Evolutionary conservation across 495 filamentous ascomycete genomes (phyloP).

Genomic region (Cercophora newfieldiana): DNA sequence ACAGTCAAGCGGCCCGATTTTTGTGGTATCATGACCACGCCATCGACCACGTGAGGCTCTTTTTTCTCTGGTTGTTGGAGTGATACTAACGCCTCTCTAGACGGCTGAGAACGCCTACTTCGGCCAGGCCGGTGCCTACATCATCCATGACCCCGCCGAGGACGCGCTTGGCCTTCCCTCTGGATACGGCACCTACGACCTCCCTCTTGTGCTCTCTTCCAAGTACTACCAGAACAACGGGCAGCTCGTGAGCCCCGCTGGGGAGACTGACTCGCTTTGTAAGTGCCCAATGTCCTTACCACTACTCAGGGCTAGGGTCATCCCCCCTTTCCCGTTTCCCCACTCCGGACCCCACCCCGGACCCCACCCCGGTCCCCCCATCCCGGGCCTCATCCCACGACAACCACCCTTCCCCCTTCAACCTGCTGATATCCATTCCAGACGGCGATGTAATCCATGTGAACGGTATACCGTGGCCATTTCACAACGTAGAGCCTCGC

Average conservation of each 20-base stretch:
- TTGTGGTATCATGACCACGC: slow-evolving; percentile 64
- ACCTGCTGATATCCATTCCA: too few relatives aligned
- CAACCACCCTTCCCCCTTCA: too few relatives aligned
- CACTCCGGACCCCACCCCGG: too few relatives aligned
- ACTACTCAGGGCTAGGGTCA: too few relatives aligned
- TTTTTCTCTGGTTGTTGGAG: neutral
- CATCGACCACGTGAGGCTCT: slow-evolving; percentile 24
- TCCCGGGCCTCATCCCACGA: too few relatives aligned
- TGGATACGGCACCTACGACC: slow-evolving; percentile 50
- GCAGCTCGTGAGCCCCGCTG: slow-evolving; percentile 38
- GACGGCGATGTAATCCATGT: slow-evolving; percentile 59
- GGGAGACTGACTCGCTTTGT: slow-evolving; percentile 46
- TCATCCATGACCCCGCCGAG: slow-evolving; percentile 46
- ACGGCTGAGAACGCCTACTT: slow-evolving; percentile 57
- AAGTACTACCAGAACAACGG: slow-evolving; percentile 54
- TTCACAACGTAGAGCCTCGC: slow-evolving; percentile 54
- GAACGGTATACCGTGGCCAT: slow-evolving; percentile 60
- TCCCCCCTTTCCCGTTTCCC: too few relatives aligned
- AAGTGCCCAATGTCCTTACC: too few relatives aligned
- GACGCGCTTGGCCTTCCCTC: slow-evolving; percentile 47
- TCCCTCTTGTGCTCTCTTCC: slow-evolving; percentile 50
- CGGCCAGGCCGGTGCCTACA: slow-evolving; percentile 49
- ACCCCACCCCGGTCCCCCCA: too few relatives aligned
- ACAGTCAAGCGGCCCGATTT: slow-evolving; percentile 48
- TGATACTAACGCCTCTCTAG: slow-evolving; percentile 5